Evolutionary conservation across 1,284 basidiomycete species (phyloP).

Genomic region (Trichosporon coremiiforme): DNA sequence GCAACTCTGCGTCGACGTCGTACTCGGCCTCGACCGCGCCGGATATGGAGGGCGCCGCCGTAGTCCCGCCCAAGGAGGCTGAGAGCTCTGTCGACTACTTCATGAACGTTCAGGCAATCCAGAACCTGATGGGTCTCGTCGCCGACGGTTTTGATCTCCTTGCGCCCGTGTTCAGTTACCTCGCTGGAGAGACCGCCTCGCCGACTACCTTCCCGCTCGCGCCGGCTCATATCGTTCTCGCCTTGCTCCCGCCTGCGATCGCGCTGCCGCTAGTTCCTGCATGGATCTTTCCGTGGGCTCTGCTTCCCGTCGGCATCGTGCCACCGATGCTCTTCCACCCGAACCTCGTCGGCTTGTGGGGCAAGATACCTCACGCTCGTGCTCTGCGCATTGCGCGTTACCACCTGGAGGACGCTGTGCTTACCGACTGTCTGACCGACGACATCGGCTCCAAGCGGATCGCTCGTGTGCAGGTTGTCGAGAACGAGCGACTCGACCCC

Average conservation of each 20-base stretch:
- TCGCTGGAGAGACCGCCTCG: slow-evolving; percentile 31
- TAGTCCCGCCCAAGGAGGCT: slow-evolving; percentile 49
- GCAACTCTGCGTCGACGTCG: background rate
- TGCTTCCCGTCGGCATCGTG: slow-evolving; percentile 47
- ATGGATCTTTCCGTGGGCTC: slow-evolving; percentile 46
- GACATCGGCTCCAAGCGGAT: slow-evolving; percentile 41
- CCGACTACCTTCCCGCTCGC: slow-evolving; percentile 50
- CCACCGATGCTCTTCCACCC: slow-evolving; percentile 54
- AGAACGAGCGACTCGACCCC: slow-evolving; percentile 55
- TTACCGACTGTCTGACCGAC: slow-evolving; percentile 50
- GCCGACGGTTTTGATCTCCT: slow-evolving; percentile 27
- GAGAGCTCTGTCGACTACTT: slow-evolving; percentile 55
- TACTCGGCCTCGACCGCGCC: slow-evolving; percentile 30
- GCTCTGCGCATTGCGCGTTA: slow-evolving; percentile 20
- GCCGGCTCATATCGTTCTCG: slow-evolving; percentile 48
- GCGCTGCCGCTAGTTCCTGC: slow-evolving; percentile 50
- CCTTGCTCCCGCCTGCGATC: slow-evolving; percentile 49
- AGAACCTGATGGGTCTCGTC: slow-evolving; percentile 56
- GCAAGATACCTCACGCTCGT: slow-evolving; percentile 35
- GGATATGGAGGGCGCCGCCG: slow-evolving; percentile 37
- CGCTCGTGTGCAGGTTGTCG: slow-evolving; percentile 51
- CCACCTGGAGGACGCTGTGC: slow-evolving; percentile 37
- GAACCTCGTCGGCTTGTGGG: slow-evolving; percentile 40
- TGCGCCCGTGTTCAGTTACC: slow-evolving; percentile 40
- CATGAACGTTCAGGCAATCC: slow-evolving; percentile 58